These are phyloP conservation scores for Hericium coralloides DNA, from an alignment of 768 basidiomycete species.

Conservation along the genomic window DNA sequence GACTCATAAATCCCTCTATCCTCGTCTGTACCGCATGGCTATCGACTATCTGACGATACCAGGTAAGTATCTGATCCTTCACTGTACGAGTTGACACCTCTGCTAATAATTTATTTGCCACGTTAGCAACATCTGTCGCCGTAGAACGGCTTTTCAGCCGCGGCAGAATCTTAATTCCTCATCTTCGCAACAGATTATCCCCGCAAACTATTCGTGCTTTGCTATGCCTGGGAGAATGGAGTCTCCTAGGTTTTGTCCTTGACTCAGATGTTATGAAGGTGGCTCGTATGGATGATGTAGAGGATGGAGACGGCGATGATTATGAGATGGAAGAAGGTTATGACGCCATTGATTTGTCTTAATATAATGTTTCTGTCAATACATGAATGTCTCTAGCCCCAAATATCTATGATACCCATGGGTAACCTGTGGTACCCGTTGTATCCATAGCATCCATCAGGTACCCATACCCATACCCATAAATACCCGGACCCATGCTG, in stretches of 20 bases:
- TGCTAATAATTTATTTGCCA: no score
- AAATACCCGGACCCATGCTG: background rate
- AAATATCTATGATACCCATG: background rate
- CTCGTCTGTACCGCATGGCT: no score
- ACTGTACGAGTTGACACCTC: no score
- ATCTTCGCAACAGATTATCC: slow-evolving; percentile 5
- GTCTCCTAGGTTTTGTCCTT: background rate
- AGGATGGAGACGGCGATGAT: background rate
- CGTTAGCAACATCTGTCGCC: no score
- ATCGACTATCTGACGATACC: no score
- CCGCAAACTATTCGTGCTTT: slow-evolving; percentile 14
- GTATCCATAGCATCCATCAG: background rate
- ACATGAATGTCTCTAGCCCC: background rate
- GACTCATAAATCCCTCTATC: no score
- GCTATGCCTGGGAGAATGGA: background rate
- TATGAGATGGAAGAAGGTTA: background rate
- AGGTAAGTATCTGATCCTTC: no score
- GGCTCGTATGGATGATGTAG: background rate
- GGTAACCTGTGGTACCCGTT: background rate
- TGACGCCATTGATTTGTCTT: background rate
- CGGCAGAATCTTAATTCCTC: no score
- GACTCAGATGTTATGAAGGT: background rate
- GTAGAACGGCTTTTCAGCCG: no score
- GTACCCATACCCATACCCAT: background rate
- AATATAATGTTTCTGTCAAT: background rate